Evolutionary conservation across 495 filamentous ascomycete genomes (phyloP).

Genomic region (Chaetomium cochliodes): DNA sequence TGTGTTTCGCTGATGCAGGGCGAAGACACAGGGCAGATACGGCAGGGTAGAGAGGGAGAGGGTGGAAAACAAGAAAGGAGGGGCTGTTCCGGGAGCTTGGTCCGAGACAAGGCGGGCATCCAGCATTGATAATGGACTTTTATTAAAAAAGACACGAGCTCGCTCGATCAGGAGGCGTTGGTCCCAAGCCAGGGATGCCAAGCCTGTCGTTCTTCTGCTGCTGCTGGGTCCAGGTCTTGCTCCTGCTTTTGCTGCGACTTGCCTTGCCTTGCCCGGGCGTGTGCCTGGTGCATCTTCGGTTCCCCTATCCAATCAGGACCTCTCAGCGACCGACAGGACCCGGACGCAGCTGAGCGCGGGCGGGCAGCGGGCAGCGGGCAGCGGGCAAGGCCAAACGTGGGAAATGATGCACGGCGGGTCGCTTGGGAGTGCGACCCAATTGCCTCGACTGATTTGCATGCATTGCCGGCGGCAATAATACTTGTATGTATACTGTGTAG

Average conservation of each 20-base stretch:
- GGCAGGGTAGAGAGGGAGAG: too few relatives aligned
- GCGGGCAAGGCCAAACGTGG: slow-evolving; percentile 7
- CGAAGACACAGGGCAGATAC: neutral
- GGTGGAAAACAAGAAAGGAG: neutral
- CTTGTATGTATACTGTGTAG: too few relatives aligned
- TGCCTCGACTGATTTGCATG: neutral
- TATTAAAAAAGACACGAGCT: neutral
- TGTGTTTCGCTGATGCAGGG: neutral
- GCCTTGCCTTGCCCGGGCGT: too few relatives aligned
- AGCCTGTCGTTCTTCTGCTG: neutral
- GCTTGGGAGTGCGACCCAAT: neutral
- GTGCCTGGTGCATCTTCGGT: neutral
- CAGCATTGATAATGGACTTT: neutral
- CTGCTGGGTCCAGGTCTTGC: too few relatives aligned
- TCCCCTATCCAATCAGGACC: neutral
- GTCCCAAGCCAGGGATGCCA: neutral
- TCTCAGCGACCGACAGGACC: neutral
- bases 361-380: too few relatives aligned
- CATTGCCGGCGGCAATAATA: slow-evolving; percentile 12
- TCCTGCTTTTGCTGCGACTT: neutral
- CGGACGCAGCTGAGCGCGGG: neutral
- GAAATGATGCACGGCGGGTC: slow-evolving; percentile 6
- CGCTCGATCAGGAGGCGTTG: slow-evolving; percentile 1
- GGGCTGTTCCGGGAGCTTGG: neutral
- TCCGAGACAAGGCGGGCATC: neutral